A percentile compares a stretch with the other conserved stretches of the same genome.
phyloP scores from a whole-genome alignment of 106 monocot species.

The Dendrobium chrysotoxum region DNA sequence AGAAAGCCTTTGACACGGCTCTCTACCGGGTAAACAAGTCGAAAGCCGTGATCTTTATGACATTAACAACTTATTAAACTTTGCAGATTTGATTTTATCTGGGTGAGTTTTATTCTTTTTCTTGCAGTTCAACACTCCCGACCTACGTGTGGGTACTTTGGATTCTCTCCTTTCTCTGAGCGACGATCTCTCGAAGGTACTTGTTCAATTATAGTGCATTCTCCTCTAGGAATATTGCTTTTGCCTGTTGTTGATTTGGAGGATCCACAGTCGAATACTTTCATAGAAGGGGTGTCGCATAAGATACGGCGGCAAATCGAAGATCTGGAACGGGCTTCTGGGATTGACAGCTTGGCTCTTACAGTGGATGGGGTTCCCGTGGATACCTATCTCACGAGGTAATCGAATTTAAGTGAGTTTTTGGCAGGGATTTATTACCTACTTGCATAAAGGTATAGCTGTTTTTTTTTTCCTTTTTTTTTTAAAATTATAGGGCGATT shows the following conservation, averaged over 20 bases:
- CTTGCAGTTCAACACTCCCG: slow-evolving; percentile 69
- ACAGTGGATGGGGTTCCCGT: slow-evolving; percentile 94
- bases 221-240: not conserved
- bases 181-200: slow-evolving; percentile 85
- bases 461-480: not conserved
- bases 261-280: slow-evolving; percentile 68
- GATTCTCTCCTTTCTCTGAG: slow-evolving; percentile 89
- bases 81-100: slow-evolving; percentile 6
- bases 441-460: not conserved
- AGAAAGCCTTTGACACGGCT: slow-evolving; percentile 75
- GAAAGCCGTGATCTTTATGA: not conserved
- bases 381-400: slow-evolving; percentile 93
- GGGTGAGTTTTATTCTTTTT: not conserved
- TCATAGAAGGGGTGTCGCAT: slow-evolving; percentile 83
- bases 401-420: not conserved
- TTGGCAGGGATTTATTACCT: not conserved
- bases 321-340: slow-evolving; percentile 71
- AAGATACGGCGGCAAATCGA: slow-evolving; percentile 97
- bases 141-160: slow-evolving; percentile 87
- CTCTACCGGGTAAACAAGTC: slow-evolving; percentile 59
- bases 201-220: not conserved
- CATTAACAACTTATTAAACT: not conserved
- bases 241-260: slow-evolving; percentile 8
- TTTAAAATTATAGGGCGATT: too few relatives aligned
- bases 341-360: slow-evolving; percentile 60